A percentile compares a stretch with the other conserved stretches of the same genome.
Conservation (phyloP, 106 monocot genomes). For the Cymbidium sinense region DNA sequence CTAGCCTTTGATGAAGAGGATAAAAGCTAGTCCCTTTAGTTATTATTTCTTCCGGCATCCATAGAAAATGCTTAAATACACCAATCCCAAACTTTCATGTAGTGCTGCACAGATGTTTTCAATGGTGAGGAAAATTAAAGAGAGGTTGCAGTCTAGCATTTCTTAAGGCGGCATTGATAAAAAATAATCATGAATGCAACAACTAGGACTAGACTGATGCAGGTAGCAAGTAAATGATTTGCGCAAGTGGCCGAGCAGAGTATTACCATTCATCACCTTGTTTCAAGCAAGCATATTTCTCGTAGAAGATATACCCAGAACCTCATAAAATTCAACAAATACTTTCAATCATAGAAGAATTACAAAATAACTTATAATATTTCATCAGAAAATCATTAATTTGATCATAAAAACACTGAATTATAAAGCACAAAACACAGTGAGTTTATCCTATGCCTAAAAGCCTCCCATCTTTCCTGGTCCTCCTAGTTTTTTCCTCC, state of each 20-base stretch:
- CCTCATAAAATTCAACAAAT: background rate
- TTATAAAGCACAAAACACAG: background rate
- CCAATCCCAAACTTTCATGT: conserved; percentile 38
- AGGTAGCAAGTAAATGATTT: conserved; percentile 35
- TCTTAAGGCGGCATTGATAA: conserved; percentile 10
- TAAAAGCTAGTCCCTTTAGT: conserved; percentile 5
- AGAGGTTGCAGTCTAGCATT: background rate
- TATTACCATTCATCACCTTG: background rate
- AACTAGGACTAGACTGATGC: conserved; percentile 20
- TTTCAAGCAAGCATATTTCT: conserved; percentile 4
- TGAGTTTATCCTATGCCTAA: background rate
- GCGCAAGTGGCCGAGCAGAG: conserved; percentile 24
- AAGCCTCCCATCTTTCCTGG: background rate
- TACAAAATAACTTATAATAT: background rate
- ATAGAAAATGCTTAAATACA: conserved; percentile 34
- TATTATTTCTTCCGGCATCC: conserved; percentile 27
- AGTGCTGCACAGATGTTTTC: conserved; percentile 8
- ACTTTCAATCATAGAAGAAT: background rate
- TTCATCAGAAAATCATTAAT: background rate
- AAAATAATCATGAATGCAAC: conserved; percentile 22
- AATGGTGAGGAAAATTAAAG: conserved; percentile 21
- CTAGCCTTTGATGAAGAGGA: conserved; percentile 33
- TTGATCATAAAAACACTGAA: background rate
- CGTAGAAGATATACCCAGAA: conserved; percentile 10
- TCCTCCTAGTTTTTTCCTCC: background rate